phyloP scores from a whole-genome alignment of 768 basidiomycete genomes.

The Lentinula boryana region DNA sequence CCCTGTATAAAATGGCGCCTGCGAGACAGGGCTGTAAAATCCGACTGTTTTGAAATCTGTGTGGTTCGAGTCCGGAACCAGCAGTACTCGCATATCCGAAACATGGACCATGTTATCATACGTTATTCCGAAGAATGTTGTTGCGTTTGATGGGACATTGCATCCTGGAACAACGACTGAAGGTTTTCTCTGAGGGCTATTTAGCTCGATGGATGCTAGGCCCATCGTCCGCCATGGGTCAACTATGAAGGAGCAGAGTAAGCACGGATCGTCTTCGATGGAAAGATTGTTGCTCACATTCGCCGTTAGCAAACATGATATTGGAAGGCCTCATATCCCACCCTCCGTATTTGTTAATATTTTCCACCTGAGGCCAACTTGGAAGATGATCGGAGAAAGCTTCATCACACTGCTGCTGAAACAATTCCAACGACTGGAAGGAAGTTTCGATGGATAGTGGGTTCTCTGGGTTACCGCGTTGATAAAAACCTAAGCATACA shows the following conservation, averaged over 20 bases:
- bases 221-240: constrained; percentile 51
- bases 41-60: constrained; percentile 42
- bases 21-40: constrained; percentile 42
- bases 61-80: constrained; percentile 42
- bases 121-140: constrained; percentile 40
- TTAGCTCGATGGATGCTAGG: constrained; percentile 40
- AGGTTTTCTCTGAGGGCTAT: constrained; percentile 36
- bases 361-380: constrained; percentile 32
- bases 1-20: constrained; percentile 41
- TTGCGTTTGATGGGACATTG: constrained; percentile 24
- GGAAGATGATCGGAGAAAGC: constrained; percentile 33
- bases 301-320: constrained; percentile 42
- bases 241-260: constrained; percentile 20
- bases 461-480: constrained; percentile 39
- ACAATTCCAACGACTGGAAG: constrained; percentile 36
- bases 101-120: constrained; percentile 45
- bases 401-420: constrained; percentile 38
- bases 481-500: constrained; percentile 33
- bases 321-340: constrained; percentile 47
- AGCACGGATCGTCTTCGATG: neutral
- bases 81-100: constrained; percentile 40
- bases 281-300: constrained; percentile 27
- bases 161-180: constrained; percentile 36
- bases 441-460: constrained; percentile 42
- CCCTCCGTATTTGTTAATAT: constrained; percentile 45